A percentile compares a stretch with the other conserved stretches of the same genome.
phyloP scores from a whole-genome alignment of 768 basidiomycete species.

The Lactifluus subvellereus region DNA sequence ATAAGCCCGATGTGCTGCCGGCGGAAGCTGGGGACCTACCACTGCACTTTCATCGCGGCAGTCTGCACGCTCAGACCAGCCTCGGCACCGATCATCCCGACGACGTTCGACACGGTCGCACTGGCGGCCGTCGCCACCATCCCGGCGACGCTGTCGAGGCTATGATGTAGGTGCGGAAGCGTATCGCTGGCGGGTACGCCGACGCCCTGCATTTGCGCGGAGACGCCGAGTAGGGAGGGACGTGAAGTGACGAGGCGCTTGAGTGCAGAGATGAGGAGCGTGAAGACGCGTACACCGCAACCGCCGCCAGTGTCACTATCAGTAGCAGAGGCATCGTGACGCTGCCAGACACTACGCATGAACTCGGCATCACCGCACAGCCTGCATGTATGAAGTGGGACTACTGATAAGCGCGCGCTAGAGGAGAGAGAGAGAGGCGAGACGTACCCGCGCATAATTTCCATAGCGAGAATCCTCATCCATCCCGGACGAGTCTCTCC shows the following conservation, averaged over 20 bases:
- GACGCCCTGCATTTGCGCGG: conserved; percentile 75
- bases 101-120: conserved; percentile 77
- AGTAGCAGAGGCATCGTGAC: conserved; percentile 7
- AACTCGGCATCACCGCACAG: conserved; percentile 22
- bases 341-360: conserved; percentile 21
- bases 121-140: conserved; percentile 80
- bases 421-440: background rate
- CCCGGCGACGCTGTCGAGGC: conserved; percentile 66
- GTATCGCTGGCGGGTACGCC: conserved; percentile 46
- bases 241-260: conserved; percentile 87
- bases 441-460: conserved; percentile 20
- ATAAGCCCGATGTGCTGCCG: background rate
- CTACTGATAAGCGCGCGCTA: background rate
- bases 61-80: conserved; percentile 65
- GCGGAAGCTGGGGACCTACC: conserved; percentile 43
- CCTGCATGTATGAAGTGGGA: background rate
- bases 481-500: conserved; percentile 15
- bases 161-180: conserved; percentile 41
- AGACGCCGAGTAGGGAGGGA: conserved; percentile 74
- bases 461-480: conserved; percentile 26
- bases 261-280: conserved; percentile 71
- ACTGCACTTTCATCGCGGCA: conserved; percentile 85
- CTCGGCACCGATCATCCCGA: conserved; percentile 74
- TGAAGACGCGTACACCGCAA: conserved; percentile 64
- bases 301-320: conserved; percentile 57